phyloP scores from a whole-genome alignment of 768 basidiomycete species.

The Russula sp. region DNA sequence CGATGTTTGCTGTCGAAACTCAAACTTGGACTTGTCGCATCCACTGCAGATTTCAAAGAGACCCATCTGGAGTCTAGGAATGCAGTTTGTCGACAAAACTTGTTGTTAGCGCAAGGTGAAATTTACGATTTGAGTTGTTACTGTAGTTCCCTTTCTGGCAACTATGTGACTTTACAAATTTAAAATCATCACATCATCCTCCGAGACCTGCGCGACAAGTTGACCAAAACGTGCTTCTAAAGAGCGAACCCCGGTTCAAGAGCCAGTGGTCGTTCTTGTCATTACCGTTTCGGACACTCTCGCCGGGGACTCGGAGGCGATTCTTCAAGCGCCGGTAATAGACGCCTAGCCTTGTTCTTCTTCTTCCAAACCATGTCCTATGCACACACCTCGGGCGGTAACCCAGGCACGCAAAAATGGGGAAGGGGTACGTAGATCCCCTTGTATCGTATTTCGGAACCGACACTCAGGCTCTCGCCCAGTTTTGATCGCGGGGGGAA shows the following conservation, averaged over 20 bases:
- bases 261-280: neutral
- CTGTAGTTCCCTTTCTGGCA: no score
- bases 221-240: no score
- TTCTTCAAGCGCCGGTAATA: conserved; percentile 13
- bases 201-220: no score
- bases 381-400: conserved; percentile 13
- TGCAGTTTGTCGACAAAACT: no score
- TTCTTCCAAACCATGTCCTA: conserved; percentile 22
- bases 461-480: conserved; percentile 20
- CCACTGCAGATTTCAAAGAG: neutral
- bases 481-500: conserved; percentile 86
- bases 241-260: no score
- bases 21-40: neutral
- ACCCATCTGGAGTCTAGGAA: neutral
- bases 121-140: no score
- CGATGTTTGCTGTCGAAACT: neutral
- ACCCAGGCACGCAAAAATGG: conserved; percentile 23
- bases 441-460: conserved; percentile 11
- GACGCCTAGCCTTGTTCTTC: conserved; percentile 13
- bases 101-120: no score
- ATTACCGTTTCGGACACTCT: neutral
- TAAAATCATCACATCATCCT: no score
- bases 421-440: conserved; percentile 19
- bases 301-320: conserved; percentile 4
- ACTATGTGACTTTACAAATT: no score